Base-by-base conservation (phyloP, 345 rosid species). In the Firmiana major region DNA sequence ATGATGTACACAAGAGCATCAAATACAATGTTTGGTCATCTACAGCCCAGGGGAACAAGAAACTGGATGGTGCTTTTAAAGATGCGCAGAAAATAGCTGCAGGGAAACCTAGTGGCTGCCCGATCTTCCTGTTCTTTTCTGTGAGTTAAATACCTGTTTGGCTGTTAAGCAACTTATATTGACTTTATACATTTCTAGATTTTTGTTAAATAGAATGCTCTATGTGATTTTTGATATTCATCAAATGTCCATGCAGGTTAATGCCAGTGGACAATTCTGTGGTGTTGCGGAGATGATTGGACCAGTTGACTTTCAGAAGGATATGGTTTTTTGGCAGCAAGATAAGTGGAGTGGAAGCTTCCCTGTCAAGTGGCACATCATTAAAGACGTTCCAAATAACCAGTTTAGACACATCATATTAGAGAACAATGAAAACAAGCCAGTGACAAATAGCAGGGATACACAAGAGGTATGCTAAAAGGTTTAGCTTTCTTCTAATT, bases 241-340 rank as follows among this genome's bases (percentile, higher is more conserved):
- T 38, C 58, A 71, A 62, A 74, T 69, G 40, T 57, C 43, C n/a
- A 19, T 76, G 26, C 85, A 96, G 99, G 99, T 96, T 68, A 96
- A 96, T 84, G 97, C 97, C 6, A 96, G 99, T 43, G 98, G 98
- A 79, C 95, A 92, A 80, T 96, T 96, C 80, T 93, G 98, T 83
- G 98, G 99, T 74, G 90, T 92, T 82, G 97, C 98, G 0, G 98
- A 96, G 90, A 96, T 96, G 99, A 80, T 85, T 64, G 97, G 97
- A 66, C 91, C 97, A 3, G 97, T 93, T 81, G 92, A 94, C 79
- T 90, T 91, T 55, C 84, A 80, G 38, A 89, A 80, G 79, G 97
- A 92, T 77, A 91, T 96, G 97, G 97, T 93, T 78, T 96, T 93
- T 84, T 96, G 99, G 99, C 99, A 92, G 87, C 99, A 96, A 84